Base-by-base conservation (phyloP, 345 rosid species). In the Sonneratia alba region DNA sequence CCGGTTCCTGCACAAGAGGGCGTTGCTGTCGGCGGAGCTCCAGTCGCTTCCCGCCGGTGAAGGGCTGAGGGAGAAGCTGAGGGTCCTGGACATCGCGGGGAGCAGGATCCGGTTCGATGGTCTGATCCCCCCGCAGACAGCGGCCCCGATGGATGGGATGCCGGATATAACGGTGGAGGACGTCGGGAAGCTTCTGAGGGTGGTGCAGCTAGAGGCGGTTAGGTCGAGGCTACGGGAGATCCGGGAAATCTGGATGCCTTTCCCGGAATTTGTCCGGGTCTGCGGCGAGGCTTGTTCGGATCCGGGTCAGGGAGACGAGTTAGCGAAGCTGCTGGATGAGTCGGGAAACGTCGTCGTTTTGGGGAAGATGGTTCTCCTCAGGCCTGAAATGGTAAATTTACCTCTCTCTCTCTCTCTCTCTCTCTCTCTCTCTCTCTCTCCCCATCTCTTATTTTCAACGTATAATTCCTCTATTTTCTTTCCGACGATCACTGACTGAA, bases 341-440 rank as follows among this genome's bases (percentile, higher is more conserved):
- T 87, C 96, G 0, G 98, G 99, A 64, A 81, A 72, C 71, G 99
- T 89, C 1, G 79, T 96, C 73, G 89, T 96, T 4, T 19, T 92
- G 51, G 93, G 97, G 36, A 74, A 88, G 22, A 71, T 70, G 16
- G 99, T 90, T 70, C 82, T 89, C 69, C 82, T 96, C 42, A 79
- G 76, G 67, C 96, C 99, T 5, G 88, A 92, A 19, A 88, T 89
- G 98, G 99, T 95, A 82, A 64, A 78, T 72, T 64, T 7, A 49
- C 48, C n/a, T 59, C 45, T 70, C 1, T 55, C 40, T 12, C 38
- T 0, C 21, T 8, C 57, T 19, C 1, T 68, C 66, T 16, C n/a
- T 13, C 64, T 61, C 49, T 38, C 34, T 42, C 2, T 34, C 3
- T n/a, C 18, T 4, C 43, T 4, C n/a, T 15, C 3, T 19, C 21